Base-by-base conservation (phyloP, 2,329 filamentous ascomycete species). In the Passalora sequoiae region DNA sequence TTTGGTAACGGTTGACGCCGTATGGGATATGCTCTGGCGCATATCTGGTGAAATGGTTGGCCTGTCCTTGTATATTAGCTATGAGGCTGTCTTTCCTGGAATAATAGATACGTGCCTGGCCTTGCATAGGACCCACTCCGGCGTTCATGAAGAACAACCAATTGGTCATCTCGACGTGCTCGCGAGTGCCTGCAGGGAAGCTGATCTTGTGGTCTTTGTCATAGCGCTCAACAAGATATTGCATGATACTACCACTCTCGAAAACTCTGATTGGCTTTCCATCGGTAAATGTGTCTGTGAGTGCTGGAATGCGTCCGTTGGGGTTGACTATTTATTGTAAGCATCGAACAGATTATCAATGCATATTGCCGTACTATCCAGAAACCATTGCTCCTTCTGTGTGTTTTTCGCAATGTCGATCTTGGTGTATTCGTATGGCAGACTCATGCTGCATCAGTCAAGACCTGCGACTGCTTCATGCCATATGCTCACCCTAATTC, bases 341-440 rank as follows among this genome's bases (percentile, higher is more conserved):
- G 17, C 19, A 8, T 24, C 28, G 31, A n/a, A n/a, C 5, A 28
- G 15, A 89, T 64, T 95, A 95, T 51, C 89, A 89, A 12, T 12
- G 7, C 20, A 13, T 15, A n/a, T 12, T 6, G 33, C 20, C 68
- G 95, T 95, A 69, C 95, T 94, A 40, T 82, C 81, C 20, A 94
- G 76, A 68, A 91, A 96, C 87, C 86, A 94, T 12, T 78, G 79
- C 65, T 91, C 78, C 58, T 92, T 94, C 59, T 94, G 87, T n/a
- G 71, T 76, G 63, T 88, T 85, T 51, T 85, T 84, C 50, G 65
- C 70, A 46, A 94, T 76, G n/a, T 84, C 75, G 58, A 94, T 81
- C 31, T 76, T 72, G 40, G 83, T 76, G 31, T 81, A 77, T 67
- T 88, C 81, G 70, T 94, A 94, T n/a, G 83, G 78, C 29, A 94